Evolutionary conservation across 352 stramenopile genomes (phyloP).

Genomic region (Pelagophyceae sp.): DNA sequence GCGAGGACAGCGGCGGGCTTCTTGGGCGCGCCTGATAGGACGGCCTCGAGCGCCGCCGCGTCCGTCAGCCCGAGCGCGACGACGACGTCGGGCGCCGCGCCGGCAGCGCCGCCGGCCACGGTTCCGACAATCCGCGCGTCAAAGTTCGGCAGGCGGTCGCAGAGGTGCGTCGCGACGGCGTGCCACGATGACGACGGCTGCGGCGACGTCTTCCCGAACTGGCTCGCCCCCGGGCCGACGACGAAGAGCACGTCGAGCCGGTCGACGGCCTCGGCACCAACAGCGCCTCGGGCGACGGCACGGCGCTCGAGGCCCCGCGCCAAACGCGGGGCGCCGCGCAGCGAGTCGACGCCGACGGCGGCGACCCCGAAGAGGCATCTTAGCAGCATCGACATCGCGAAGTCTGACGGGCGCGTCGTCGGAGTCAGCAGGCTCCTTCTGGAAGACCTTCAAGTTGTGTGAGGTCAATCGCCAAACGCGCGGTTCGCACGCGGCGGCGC

Average conservation of each 20-base stretch:
- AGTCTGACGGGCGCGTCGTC: no score
- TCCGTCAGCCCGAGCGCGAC: constrained; percentile 3
- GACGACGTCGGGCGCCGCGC: background rate
- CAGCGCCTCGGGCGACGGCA: no score
- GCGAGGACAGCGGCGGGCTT: background rate
- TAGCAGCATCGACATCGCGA: no score
- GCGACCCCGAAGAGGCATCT: no score
- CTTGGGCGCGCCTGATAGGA: background rate
- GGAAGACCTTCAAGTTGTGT: background rate
- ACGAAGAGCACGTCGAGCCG: background rate
- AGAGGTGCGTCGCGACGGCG: background rate
- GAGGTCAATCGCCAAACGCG: no score
- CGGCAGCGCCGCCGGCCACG: background rate
- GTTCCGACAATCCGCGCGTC: background rate
- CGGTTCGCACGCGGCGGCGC: no score
- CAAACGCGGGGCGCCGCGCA: no score
- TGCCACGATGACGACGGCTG: background rate
- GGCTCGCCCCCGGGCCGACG: background rate
- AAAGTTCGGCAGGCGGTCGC: background rate
- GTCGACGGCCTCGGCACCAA: background rate
- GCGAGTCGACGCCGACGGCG: no score
- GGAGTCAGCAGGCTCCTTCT: background rate
- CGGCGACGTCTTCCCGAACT: background rate
- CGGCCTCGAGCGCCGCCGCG: background rate
- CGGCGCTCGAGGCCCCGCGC: no score